Conservation (phyloP, 2,329 filamentous ascomycete species). For the Sarocladium brachiariae region DNA sequence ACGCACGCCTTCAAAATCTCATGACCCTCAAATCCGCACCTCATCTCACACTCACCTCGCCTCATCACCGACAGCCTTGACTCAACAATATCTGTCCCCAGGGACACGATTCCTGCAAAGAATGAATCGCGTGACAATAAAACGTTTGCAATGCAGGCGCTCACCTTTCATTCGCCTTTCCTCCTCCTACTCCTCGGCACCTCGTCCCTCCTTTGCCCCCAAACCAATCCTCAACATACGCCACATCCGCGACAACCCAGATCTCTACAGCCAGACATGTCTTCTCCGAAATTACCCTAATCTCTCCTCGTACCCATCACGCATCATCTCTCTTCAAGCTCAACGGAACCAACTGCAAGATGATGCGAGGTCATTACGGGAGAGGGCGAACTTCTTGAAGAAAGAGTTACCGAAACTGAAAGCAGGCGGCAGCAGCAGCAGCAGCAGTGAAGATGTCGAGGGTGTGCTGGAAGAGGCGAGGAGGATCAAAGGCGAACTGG, state of each 20-base stretch:
- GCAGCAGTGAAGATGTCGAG: constrained; percentile 34
- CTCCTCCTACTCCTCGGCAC: neutral
- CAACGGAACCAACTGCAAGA: constrained; percentile 55
- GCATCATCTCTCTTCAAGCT: constrained; percentile 49
- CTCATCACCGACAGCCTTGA: neutral
- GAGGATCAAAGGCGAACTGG: constrained; percentile 55
- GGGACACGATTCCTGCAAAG: too few species aligned
- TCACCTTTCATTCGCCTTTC: neutral
- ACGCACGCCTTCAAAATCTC: neutral
- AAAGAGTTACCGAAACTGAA: constrained; percentile 43
- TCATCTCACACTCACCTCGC: neutral
- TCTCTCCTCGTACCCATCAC: constrained; percentile 46
- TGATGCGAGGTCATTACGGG: constrained; percentile 53
- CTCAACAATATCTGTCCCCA: neutral
- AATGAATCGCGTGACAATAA: constrained; percentile 7
- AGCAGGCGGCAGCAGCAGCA: too few species aligned
- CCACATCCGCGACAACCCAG: constrained; percentile 80
- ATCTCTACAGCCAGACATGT: constrained; percentile 77
- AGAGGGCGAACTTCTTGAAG: constrained; percentile 59
- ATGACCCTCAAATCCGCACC: constrained; percentile 4
- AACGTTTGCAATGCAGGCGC: neutral
- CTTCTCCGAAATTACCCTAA: constrained; percentile 72
- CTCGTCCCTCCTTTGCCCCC: constrained; percentile 62
- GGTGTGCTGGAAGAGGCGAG: constrained; percentile 59
- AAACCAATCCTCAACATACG: constrained; percentile 77